Evolutionary conservation across 805 yeast species (phyloP).

Genomic region (Schwanniomyces polymorphus): DNA sequence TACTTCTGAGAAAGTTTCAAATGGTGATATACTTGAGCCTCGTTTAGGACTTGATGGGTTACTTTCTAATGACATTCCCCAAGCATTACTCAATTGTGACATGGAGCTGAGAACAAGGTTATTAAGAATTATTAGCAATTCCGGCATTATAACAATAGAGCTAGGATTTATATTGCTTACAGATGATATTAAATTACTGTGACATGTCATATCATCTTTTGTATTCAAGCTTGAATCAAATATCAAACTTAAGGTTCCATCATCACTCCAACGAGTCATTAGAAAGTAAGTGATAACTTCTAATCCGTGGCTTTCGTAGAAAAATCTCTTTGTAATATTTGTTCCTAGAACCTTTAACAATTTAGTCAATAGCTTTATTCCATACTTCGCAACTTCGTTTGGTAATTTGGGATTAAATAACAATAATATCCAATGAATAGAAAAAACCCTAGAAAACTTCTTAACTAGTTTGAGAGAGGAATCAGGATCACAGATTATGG

Average conservation of each 20-base stretch:
- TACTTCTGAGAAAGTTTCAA: constrained; percentile 28
- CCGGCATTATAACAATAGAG: constrained; percentile 38
- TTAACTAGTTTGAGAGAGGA: constrained; percentile 38
- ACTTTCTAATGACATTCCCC: constrained; percentile 32
- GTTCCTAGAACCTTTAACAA: constrained; percentile 48
- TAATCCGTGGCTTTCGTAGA: constrained; percentile 49
- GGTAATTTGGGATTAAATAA: constrained; percentile 40
- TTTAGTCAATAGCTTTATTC: constrained; percentile 49
- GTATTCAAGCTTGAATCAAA: constrained; percentile 36
- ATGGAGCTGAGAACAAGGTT: constrained; percentile 32
- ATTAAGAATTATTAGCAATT: constrained; percentile 40
- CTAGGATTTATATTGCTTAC: constrained; percentile 9
- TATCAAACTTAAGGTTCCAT: constrained; percentile 40
- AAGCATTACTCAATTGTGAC: constrained; percentile 25
- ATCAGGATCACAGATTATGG: constrained; percentile 39
- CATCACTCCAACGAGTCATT: constrained; percentile 49
- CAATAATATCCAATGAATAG: constrained; percentile 65
- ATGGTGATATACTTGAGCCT: constrained; percentile 10
- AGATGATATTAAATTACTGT: not conserved
- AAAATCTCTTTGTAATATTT: constrained; percentile 48
- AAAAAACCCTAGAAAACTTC: constrained; percentile 51
- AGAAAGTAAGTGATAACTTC: constrained; percentile 47
- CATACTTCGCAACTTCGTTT: constrained; percentile 36
- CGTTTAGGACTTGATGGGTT: constrained; percentile 32
- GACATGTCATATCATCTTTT: constrained; percentile 1